Evolutionary conservation across 2,329 filamentous ascomycete species (phyloP).

Genomic region (Tolypocladium capitatum): DNA sequence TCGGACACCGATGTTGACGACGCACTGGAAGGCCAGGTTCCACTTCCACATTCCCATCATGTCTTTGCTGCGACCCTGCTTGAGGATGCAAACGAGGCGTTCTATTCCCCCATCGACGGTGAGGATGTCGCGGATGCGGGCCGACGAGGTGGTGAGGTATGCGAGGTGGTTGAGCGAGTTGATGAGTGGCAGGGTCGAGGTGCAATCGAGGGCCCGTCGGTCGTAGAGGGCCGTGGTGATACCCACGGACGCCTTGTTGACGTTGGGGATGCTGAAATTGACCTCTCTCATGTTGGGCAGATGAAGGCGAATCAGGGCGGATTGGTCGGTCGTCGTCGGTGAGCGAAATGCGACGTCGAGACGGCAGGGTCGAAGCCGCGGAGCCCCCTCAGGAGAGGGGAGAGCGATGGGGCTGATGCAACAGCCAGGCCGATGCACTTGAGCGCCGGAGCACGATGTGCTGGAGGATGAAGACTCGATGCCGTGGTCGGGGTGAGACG

Average conservation of each 20-base stretch:
- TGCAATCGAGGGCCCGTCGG: conserved; percentile 92
- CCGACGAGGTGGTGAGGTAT: conserved; percentile 94
- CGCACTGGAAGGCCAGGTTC: conserved; percentile 97
- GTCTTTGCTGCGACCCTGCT: conserved; percentile 91
- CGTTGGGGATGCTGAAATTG: conserved; percentile 98
- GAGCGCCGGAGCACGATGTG: neutral
- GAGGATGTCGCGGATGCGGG: conserved; percentile 91
- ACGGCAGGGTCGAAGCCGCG: neutral
- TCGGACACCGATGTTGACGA: conserved; percentile 95
- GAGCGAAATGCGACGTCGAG: neutral
- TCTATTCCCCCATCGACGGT: conserved; percentile 98
- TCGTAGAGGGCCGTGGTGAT: conserved; percentile 98
- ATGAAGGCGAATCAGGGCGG: neutral
- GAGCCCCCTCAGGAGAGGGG: neutral
- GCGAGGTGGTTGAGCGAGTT: conserved; percentile 98
- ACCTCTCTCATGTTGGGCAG: conserved; percentile 83
- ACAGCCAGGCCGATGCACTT: neutral
- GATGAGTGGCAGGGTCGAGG: conserved; percentile 91
- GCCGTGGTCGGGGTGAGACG: neutral
- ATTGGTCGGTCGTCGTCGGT: neutral
- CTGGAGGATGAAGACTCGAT: neutral
- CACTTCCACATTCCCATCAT: conserved; percentile 99
- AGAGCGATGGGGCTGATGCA: neutral
- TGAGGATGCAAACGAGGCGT: conserved; percentile 90
- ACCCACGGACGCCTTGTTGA: conserved; percentile 97